Evolutionary conservation across 768 basidiomycete genomes (phyloP).

Genomic region (Calocybe cyanea): DNA sequence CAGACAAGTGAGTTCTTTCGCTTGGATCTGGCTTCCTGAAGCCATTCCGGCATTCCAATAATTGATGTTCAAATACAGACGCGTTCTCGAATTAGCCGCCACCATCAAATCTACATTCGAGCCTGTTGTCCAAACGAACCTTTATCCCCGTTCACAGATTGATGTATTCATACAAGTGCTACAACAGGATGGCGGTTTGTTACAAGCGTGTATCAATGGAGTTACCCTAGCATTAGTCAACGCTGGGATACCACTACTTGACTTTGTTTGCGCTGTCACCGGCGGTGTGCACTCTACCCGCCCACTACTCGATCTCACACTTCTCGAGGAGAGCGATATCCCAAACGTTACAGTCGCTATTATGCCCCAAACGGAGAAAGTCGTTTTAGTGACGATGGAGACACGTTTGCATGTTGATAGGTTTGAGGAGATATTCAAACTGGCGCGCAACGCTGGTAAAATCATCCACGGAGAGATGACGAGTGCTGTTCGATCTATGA

Average conservation of each 20-base stretch:
- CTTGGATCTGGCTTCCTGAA: not conserved
- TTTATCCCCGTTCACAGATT: slow-evolving; percentile 94
- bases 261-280: slow-evolving; percentile 89
- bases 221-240: slow-evolving; percentile 88
- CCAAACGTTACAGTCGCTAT: slow-evolving; percentile 87
- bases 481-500: slow-evolving; percentile 58
- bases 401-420: slow-evolving; percentile 90
- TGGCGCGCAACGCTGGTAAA: slow-evolving; percentile 74
- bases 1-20: slow-evolving; percentile 73
- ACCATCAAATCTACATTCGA: slow-evolving; percentile 94
- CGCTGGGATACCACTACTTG: slow-evolving; percentile 86
- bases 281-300: slow-evolving; percentile 81
- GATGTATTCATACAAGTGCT: slow-evolving; percentile 91
- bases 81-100: slow-evolving; percentile 80
- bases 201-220: slow-evolving; percentile 91
- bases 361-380: slow-evolving; percentile 81
- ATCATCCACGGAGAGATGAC: slow-evolving; percentile 86
- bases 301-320: slow-evolving; percentile 83
- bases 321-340: slow-evolving; percentile 86
- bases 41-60: too few species aligned
- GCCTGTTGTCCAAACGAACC: slow-evolving; percentile 83
- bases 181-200: slow-evolving; percentile 89
- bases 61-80: slow-evolving; percentile 41
- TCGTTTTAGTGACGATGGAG: slow-evolving; percentile 90
- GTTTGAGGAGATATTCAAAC: slow-evolving; percentile 82